These are phyloP conservation scores for Calvatia gigantea DNA, from an alignment of 768 basidiomycete species.

Conservation along the genomic window DNA sequence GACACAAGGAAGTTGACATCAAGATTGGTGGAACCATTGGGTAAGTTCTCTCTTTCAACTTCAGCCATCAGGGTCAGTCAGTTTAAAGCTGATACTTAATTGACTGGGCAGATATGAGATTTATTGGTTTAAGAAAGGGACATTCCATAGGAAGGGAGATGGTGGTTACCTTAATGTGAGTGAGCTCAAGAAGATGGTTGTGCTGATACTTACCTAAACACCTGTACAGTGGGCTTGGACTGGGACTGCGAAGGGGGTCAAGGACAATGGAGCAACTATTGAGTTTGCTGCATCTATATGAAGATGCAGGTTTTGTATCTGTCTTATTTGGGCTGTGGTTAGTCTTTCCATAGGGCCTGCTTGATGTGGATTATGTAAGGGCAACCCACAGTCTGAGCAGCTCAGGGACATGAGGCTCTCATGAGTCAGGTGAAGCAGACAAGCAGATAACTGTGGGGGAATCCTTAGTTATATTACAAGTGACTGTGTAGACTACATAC, in stretches of 20 bases:
- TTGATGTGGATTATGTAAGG: too few species aligned
- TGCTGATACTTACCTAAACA: neutral
- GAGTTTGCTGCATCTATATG: neutral
- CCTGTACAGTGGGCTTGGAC: conserved; percentile 1
- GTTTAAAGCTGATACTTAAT: neutral
- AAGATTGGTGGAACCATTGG: conserved; percentile 16
- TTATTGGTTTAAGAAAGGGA: conserved; percentile 21
- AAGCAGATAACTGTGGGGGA: too few species aligned
- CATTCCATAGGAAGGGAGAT: conserved; percentile 19
- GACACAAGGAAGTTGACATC: conserved; percentile 15
- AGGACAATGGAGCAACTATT: neutral
- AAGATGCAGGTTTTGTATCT: too few species aligned
- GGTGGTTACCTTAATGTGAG: conserved; percentile 23
- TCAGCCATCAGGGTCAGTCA: conserved; percentile 12
- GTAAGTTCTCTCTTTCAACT: conserved; percentile 17
- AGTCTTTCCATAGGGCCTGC: too few species aligned
- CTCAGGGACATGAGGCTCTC: too few species aligned
- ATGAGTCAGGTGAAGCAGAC: too few species aligned
- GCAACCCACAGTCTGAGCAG: too few species aligned
- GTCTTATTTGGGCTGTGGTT: too few species aligned
- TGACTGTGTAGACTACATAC: too few species aligned
- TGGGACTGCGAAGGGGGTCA: neutral
- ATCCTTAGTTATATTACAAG: too few species aligned
- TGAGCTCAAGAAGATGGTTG: neutral
- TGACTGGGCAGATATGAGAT: conserved; percentile 23